phyloP scores from a whole-genome alignment of 208 protist genomes.

The Vickermania spadyakhi region DNA sequence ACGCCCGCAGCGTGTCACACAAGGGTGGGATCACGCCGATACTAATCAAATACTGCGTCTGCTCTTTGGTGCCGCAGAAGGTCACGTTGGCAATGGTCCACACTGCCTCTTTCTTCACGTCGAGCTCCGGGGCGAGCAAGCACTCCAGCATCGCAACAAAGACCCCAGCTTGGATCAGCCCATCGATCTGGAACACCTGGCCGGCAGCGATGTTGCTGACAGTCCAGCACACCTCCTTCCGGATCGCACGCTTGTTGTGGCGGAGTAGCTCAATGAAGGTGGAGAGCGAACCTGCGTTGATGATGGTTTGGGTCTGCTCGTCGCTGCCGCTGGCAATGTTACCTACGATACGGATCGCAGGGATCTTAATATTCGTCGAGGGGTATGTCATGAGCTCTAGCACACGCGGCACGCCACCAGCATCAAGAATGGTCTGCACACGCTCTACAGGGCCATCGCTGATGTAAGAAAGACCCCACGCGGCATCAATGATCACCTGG shows the following conservation, averaged over 20 bases:
- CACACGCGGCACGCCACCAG: constrained; percentile 78
- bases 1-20: constrained; percentile 85
- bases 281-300: constrained; percentile 88
- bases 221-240: constrained; percentile 99
- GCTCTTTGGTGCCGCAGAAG: constrained; percentile 82
- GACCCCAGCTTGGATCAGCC: constrained; percentile 83
- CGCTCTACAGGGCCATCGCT: constrained; percentile 93
- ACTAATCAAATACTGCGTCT: constrained; percentile 89
- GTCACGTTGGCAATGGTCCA: constrained; percentile 97
- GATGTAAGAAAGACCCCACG: constrained; percentile 97
- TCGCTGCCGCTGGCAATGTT: constrained; percentile 99
- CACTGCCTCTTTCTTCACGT: constrained; percentile 97
- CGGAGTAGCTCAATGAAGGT: constrained; percentile 73
- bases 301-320: constrained; percentile 92
- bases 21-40: constrained; percentile 87
- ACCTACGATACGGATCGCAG: constrained; percentile 95
- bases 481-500: constrained; percentile 94
- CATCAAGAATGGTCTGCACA: constrained; percentile 93
- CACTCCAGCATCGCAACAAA: constrained; percentile 90
- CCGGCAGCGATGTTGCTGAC: constrained; percentile 99
- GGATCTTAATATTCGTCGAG: constrained; percentile 76
- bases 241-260: constrained; percentile 81
- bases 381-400: constrained; percentile 90
- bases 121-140: constrained; percentile 81
- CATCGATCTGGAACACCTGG: constrained; percentile 91